Evolutionary conservation across 345 rosid species (phyloP).

Genomic region (Eucalyptus virginea): DNA sequence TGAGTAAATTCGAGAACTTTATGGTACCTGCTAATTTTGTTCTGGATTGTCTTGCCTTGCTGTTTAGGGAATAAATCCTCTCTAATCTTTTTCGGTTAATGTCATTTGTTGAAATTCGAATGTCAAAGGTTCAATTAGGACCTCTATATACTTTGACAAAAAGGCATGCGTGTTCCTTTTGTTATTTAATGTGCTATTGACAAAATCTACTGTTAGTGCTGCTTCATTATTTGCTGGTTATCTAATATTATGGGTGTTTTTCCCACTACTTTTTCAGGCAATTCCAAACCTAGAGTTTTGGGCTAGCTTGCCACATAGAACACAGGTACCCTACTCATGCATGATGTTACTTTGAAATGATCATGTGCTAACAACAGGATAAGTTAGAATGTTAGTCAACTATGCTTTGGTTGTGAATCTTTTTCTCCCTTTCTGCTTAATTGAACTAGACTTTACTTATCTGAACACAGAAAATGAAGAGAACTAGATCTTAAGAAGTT

Average conservation of each 20-base stretch:
- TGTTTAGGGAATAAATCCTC: not conserved
- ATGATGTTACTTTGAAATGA: not conserved
- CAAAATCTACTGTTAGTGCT: not conserved
- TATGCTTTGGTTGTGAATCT: not conserved
- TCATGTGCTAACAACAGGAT: not conserved
- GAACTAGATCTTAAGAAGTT: not conserved
- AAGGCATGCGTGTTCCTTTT: not conserved
- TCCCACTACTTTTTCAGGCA: slow-evolving; percentile 26
- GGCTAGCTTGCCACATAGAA: slow-evolving; percentile 64
- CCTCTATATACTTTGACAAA: not conserved
- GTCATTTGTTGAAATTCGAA: not conserved
- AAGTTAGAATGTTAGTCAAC: not conserved
- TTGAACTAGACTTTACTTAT: not conserved
- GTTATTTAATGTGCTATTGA: not conserved
- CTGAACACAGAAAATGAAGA: not conserved
- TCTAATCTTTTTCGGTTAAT: not conserved
- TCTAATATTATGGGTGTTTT: not conserved
- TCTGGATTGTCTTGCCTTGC: not conserved
- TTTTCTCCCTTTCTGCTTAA: not conserved
- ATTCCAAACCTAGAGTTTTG: slow-evolving; percentile 81
- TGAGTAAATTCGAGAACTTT: not conserved
- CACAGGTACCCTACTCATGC: slow-evolving; percentile 32
- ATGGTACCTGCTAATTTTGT: not conserved
- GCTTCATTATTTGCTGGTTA: not conserved
- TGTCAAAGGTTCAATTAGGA: not conserved